Evolutionary conservation across 345 rosid species (phyloP).

Genomic region (Viola odorata): DNA sequence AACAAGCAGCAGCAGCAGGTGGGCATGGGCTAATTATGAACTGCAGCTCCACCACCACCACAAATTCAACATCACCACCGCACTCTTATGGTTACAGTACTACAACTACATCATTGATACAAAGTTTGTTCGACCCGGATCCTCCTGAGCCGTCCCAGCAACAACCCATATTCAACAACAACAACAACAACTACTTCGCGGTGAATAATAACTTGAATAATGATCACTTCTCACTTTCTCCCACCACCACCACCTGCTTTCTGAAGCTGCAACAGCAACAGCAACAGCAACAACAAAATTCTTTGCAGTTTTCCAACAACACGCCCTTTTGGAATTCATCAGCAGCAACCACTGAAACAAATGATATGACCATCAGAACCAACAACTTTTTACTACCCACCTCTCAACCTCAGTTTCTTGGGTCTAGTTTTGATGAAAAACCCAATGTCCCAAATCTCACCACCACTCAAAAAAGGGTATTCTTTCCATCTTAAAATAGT

Average conservation of each 20-base stretch:
- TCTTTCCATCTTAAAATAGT: no score
- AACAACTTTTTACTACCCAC: slow-evolving; percentile 6
- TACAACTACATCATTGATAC: slow-evolving; percentile 14
- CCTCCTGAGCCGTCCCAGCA: slow-evolving; percentile 10
- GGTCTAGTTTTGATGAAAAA: slow-evolving; percentile 30
- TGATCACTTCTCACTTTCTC: slow-evolving; percentile 16
- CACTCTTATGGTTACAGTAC: slow-evolving; percentile 15
- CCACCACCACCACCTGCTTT: slow-evolving; percentile 13
- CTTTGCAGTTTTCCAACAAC: slow-evolving; percentile 17
- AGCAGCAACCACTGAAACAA: not conserved
- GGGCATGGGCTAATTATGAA: no score
- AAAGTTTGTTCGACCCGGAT: slow-evolving; percentile 18
- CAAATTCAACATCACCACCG: not conserved
- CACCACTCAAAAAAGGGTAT: slow-evolving; percentile 10
- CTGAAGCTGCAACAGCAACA: slow-evolving; percentile 16
- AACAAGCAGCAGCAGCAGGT: not conserved
- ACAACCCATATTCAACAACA: slow-evolving; percentile 16
- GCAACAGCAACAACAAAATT: slow-evolving; percentile 11
- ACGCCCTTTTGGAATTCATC: slow-evolving; percentile 24
- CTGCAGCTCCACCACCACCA: no score
- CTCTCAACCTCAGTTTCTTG: slow-evolving; percentile 18
- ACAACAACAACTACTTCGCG: slow-evolving; percentile 10
- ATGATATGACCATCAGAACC: not conserved
- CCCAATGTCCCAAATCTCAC: slow-evolving; percentile 23
- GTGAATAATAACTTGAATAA: slow-evolving; percentile 11